A percentile compares a stretch with the other conserved stretches of the same genome.
phyloP scores from a whole-genome alignment of 2,329 filamentous ascomycete genomes.

The Fusarium miscanthi region DNA sequence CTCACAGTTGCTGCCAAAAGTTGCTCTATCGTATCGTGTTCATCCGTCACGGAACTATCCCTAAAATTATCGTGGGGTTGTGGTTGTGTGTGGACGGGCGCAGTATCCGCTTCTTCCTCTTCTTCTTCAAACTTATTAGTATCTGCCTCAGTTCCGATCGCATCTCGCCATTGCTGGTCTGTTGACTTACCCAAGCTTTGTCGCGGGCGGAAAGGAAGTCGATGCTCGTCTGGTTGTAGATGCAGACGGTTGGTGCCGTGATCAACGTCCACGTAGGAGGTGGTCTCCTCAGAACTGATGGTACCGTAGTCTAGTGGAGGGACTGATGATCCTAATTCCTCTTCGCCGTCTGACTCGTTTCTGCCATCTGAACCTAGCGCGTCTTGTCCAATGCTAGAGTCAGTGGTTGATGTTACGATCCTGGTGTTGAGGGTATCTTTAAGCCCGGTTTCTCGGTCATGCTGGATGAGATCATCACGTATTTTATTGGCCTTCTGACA shows the following conservation, averaged over 20 bases:
- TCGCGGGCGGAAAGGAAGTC: background rate
- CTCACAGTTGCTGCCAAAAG: conserved; percentile 13
- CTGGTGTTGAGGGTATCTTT: background rate
- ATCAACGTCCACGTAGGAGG: background rate
- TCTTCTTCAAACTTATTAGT: conserved; percentile 1
- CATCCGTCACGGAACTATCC: background rate
- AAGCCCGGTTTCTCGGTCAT: background rate
- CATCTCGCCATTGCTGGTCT: no score
- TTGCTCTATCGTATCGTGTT: background rate
- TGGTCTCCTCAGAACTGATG: background rate
- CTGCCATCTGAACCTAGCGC: background rate
- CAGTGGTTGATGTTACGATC: background rate
- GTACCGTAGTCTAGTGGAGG: background rate
- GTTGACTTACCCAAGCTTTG: background rate
- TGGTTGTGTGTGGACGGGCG: conserved; percentile 3
- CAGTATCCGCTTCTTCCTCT: background rate
- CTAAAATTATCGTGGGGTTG: background rate
- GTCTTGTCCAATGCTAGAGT: background rate
- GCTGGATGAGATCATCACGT: background rate
- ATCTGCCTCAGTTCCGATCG: background rate
- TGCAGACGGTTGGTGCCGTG: background rate
- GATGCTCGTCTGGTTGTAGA: no score
- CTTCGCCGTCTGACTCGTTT: background rate
- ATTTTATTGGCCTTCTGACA: background rate
- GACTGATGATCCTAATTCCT: background rate